These are phyloP conservation scores for Triglochin maritima DNA, from an alignment of 106 monocot genomes.

Conservation along the genomic window DNA sequence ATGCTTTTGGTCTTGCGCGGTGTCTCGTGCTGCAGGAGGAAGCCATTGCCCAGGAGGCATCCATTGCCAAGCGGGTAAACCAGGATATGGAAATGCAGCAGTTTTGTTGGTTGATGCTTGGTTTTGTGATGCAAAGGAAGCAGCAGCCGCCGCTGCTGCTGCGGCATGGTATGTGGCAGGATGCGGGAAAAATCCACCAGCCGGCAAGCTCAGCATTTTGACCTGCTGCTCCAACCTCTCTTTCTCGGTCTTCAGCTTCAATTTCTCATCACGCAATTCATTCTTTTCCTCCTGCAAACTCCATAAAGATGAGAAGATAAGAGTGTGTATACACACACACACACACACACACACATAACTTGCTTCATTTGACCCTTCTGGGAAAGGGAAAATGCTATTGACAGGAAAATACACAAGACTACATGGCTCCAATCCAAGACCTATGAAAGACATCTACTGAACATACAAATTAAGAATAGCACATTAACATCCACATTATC, in stretches of 20 bases:
- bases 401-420: not conserved
- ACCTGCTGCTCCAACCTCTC: slow-evolving; percentile 55
- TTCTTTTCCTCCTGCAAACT: slow-evolving; percentile 47
- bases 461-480: too few relatives aligned
- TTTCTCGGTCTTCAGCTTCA: slow-evolving; percentile 43
- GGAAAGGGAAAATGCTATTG: not conserved
- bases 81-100: slow-evolving; percentile 8
- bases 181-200: slow-evolving; percentile 10
- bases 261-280: slow-evolving; percentile 53
- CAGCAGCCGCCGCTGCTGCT: slow-evolving; percentile 1
- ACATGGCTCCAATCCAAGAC: too few relatives aligned
- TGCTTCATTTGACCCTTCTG: not conserved
- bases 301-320: not conserved
- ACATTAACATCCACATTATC: too few relatives aligned
- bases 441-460: too few relatives aligned
- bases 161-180: slow-evolving; percentile 5
- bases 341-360: too few relatives aligned
- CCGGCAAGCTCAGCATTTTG: slow-evolving; percentile 24
- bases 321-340: not conserved
- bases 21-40: slow-evolving; percentile 13
- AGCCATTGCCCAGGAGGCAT: slow-evolving; percentile 12
- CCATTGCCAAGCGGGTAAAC: slow-evolving; percentile 15
- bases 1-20: slow-evolving; percentile 9
- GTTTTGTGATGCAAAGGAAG: slow-evolving; percentile 5
- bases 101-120: slow-evolving; percentile 4